phyloP scores from a whole-genome alignment of 352 stramenopile genomes.

The Globisporangium rhizosaccharum region DNA sequence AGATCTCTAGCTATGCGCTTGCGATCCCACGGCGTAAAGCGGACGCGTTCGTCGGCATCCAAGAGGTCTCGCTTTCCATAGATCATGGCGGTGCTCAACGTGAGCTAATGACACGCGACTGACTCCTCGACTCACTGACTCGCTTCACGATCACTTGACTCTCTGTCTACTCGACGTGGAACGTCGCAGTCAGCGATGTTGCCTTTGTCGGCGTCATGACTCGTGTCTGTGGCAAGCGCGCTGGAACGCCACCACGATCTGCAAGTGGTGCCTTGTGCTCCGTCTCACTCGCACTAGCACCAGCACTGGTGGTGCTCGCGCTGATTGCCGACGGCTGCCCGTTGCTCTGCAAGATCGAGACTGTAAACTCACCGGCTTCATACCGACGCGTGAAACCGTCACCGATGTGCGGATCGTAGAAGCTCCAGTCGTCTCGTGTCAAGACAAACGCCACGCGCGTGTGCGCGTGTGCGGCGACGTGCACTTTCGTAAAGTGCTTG shows the following conservation, averaged over 20 bases:
- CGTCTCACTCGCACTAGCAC: background rate
- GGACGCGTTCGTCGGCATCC: too few species aligned
- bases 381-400: constrained; percentile 27
- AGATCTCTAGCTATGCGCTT: too few species aligned
- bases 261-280: background rate
- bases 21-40: too few species aligned
- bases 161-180: background rate
- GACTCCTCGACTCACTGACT: too few species aligned
- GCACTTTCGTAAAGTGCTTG: constrained; percentile 69
- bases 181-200: constrained; percentile 9
- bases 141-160: too few species aligned
- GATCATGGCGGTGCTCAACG: too few species aligned
- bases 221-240: too few species aligned
- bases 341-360: constrained; percentile 38
- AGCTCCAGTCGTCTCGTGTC: constrained; percentile 39
- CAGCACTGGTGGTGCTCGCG: background rate
- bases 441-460: constrained; percentile 45
- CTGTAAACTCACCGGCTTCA: constrained; percentile 45
- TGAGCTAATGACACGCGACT: too few species aligned
- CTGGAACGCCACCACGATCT: background rate
- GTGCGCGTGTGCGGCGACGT: constrained; percentile 22
- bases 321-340: too few species aligned
- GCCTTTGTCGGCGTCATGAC: background rate
- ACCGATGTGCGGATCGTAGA: constrained; percentile 42
- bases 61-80: too few species aligned